Conservation (phyloP, 2,329 filamentous ascomycete genomes). For the Phialophora expanda region DNA sequence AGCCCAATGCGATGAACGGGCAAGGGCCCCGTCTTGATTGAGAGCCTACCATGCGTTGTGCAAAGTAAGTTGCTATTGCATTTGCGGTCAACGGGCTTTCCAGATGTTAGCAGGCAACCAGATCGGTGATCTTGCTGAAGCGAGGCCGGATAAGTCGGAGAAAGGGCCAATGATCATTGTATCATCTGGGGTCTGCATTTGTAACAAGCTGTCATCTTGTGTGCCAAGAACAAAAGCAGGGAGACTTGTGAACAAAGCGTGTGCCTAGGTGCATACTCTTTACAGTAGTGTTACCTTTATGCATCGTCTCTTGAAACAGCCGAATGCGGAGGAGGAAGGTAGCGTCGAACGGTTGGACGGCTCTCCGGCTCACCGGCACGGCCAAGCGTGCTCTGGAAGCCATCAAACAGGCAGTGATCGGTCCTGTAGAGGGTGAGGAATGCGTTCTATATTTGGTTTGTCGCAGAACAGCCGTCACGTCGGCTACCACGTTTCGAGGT, state of each 20-base stretch:
- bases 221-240: not conserved
- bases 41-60: not conserved
- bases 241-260: not conserved
- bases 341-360: not conserved
- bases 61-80: not conserved
- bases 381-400: not conserved
- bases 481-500: not conserved
- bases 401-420: not conserved
- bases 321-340: not conserved
- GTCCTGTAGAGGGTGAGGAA: not conserved
- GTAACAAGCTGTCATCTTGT: not conserved
- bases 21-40: not conserved
- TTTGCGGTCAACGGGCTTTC: not conserved
- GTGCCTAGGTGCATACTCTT: not conserved
- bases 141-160: slow-evolving; percentile 15
- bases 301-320: slow-evolving; percentile 1
- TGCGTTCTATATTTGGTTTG: not conserved
- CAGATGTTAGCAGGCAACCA: slow-evolving; percentile 4
- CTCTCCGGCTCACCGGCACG: not conserved
- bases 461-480: not conserved
- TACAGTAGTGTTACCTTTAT: not conserved
- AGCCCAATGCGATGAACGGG: not conserved
- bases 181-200: slow-evolving; percentile 1
- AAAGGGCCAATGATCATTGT: slow-evolving; percentile 5
- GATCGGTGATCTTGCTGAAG: slow-evolving; percentile 16